Evolutionary conservation across 1,139 yeast species (phyloP).

Genomic region (Nakaseomyces delphensis): DNA sequence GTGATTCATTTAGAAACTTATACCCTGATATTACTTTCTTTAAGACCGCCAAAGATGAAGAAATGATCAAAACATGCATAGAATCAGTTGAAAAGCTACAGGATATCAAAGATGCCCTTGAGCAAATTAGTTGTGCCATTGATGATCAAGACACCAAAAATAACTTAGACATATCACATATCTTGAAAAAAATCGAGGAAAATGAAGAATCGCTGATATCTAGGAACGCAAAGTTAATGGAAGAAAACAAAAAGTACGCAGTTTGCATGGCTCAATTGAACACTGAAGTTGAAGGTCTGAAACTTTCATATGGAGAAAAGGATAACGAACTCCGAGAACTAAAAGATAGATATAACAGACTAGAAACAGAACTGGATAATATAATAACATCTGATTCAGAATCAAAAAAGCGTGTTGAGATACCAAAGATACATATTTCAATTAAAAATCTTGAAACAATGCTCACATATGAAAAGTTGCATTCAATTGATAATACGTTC

Average conservation of each 20-base stretch:
- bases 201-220: conserved; percentile 7
- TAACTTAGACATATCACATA: conserved; percentile 1
- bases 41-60: neutral
- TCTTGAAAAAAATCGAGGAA: conserved; percentile 6
- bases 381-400: conserved; percentile 7
- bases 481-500: conserved; percentile 1
- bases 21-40: neutral
- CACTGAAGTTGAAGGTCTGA: conserved; percentile 7
- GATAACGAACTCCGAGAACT: neutral
- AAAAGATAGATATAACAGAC: neutral
- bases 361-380: neutral
- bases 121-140: conserved; percentile 6
- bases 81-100: conserved; percentile 6
- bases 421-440: neutral
- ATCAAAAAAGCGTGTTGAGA: neutral
- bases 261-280: conserved; percentile 6
- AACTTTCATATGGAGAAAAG: neutral
- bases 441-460: neutral
- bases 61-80: neutral
- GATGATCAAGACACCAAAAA: conserved; percentile 2
- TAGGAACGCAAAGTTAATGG: conserved; percentile 10
- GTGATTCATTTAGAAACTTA: neutral
- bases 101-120: conserved; percentile 9
- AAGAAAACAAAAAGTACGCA: conserved; percentile 4
- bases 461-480: conserved; percentile 3